Evolutionary conservation across 1,284 basidiomycete species (phyloP).

Genomic region (Austroboletus niveus): DNA sequence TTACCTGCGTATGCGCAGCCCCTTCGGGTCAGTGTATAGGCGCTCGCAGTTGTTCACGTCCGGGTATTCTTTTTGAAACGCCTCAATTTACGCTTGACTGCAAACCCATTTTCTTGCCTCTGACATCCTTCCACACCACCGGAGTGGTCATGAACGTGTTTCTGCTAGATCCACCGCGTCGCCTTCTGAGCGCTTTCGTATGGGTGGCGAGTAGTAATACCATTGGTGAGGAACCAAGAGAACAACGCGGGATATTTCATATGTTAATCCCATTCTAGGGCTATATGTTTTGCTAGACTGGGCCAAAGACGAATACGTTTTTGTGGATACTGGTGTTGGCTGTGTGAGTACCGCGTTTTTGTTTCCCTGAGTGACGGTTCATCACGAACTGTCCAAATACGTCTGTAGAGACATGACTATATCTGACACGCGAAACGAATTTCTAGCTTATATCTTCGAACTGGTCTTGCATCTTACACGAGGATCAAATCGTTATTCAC

Average conservation of each 20-base stretch:
- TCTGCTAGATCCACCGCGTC: constrained; percentile 60
- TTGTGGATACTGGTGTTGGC: constrained; percentile 67
- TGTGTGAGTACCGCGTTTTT: constrained; percentile 50
- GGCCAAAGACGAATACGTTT: constrained; percentile 61
- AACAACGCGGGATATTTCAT: constrained; percentile 19
- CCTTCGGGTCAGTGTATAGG: constrained; percentile 5
- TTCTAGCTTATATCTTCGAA: constrained; percentile 58
- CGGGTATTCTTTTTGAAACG: constrained; percentile 18
- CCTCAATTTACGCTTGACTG: constrained; percentile 32
- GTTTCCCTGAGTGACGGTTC: constrained; percentile 4
- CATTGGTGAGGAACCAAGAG: constrained; percentile 22
- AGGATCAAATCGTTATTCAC: constrained; percentile 65
- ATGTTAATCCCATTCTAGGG: constrained; percentile 43
- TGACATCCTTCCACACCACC: constrained; percentile 59
- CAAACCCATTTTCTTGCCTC: constrained; percentile 45
- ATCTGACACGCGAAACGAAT: constrained; percentile 8
- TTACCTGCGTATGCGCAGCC: constrained; percentile 1
- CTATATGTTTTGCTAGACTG: constrained; percentile 68
- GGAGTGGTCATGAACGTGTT: constrained; percentile 77
- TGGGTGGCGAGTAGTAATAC: constrained; percentile 48
- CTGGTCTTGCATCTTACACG: constrained; percentile 69
- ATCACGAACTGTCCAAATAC: constrained; percentile 2
- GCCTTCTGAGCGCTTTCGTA: constrained; percentile 65
- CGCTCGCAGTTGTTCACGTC: constrained; percentile 9
- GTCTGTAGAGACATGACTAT: neutral